Conservation (phyloP, 306 rosid genomes). For the Pyrus bretschneideri region DNA sequence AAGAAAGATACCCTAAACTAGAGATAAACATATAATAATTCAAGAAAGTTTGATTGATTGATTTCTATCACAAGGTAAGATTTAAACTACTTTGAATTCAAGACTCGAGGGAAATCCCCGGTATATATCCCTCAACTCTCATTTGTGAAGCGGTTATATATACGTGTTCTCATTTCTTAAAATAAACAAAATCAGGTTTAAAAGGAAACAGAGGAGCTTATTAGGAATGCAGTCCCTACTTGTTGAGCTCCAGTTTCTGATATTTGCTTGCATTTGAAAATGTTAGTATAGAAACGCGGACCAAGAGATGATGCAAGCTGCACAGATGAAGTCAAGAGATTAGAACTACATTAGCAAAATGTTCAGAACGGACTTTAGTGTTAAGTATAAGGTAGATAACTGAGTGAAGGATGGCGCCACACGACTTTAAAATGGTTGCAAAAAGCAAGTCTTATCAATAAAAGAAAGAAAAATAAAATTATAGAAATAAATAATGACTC, state of each 20-base stretch:
- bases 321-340: conserved; percentile 19
- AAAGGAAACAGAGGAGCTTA: background rate
- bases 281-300: conserved; percentile 89
- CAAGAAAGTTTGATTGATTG: background rate
- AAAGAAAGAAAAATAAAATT: too few relatives aligned
- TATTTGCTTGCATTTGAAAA: conserved; percentile 97
- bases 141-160: background rate
- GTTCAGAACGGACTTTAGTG: background rate
- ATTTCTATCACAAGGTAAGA: background rate
- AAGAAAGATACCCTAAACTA: background rate
- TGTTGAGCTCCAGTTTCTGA: conserved; percentile 99
- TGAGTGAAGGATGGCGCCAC: background rate
- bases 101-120: background rate
- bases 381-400: background rate
- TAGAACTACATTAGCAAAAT: conserved; percentile 1
- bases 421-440: background rate
- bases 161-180: background rate
- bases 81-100: background rate
- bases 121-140: background rate
- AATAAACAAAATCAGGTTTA: background rate
- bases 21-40: background rate
- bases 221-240: conserved; percentile 33
- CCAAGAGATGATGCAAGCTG: conserved; percentile 99
- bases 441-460: background rate
- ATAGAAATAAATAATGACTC: background rate